These are phyloP conservation scores for Guadua angustifolia DNA, from an alignment of 176 grass and related monocot species.

Conservation along the genomic window DNA sequence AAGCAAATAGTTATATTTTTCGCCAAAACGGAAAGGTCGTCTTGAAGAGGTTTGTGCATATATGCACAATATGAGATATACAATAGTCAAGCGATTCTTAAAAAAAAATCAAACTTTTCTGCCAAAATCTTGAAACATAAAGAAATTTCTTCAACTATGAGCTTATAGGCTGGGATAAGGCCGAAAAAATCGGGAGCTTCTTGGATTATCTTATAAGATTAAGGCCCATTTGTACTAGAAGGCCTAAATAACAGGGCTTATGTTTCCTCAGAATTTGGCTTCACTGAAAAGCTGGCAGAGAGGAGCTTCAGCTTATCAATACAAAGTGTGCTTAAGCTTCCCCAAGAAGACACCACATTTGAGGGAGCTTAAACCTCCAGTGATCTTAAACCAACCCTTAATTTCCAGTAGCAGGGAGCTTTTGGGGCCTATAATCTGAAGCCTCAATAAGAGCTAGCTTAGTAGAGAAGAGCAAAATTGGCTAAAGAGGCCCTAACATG, in stretches of 20 bases:
- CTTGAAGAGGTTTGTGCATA: background rate
- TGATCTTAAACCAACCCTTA: background rate
- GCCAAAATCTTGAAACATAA: background rate
- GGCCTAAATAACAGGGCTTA: constrained; percentile 17
- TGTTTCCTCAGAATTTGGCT: background rate
- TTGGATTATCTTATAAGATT: constrained; percentile 9
- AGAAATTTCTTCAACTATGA: constrained; percentile 12
- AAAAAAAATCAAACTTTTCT: background rate
- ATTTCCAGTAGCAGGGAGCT: constrained; percentile 21
- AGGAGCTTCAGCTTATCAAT: background rate
- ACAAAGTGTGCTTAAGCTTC: constrained; percentile 9
- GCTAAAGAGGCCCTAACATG: background rate
- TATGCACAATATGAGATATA: background rate
- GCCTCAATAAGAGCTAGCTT: background rate
- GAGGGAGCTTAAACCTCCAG: background rate
- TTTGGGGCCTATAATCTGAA: constrained; percentile 13
- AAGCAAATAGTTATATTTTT: constrained; percentile 22
- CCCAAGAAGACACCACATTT: background rate
- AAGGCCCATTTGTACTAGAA: background rate
- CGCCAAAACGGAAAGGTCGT: background rate
- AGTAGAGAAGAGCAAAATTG: constrained; percentile 27
- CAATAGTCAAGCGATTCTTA: constrained; percentile 19
- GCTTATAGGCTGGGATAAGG: constrained; percentile 7
- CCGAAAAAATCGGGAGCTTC: background rate
- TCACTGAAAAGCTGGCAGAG: constrained; percentile 5